These are phyloP conservation scores for Pleurotus citrinopileatus DNA, from an alignment of 768 basidiomycete genomes.

Conservation along the genomic window DNA sequence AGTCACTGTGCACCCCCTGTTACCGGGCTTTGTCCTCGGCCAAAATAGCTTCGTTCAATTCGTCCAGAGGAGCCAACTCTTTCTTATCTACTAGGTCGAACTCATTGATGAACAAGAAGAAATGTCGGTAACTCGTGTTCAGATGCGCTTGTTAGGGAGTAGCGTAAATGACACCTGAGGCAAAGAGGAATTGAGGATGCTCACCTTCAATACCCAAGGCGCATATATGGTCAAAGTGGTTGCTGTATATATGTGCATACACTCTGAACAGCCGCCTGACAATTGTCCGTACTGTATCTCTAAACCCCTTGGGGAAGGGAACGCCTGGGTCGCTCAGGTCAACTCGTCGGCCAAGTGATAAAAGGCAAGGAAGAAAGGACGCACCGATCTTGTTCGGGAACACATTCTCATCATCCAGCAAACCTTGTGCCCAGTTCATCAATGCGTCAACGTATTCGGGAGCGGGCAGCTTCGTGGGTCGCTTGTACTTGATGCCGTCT, in stretches of 20 bases:
- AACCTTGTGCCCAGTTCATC: constrained; percentile 97
- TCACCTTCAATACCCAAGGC: constrained; percentile 96
- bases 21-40: constrained; percentile 48
- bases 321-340: constrained; percentile 66
- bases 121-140: constrained; percentile 98
- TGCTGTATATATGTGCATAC: constrained; percentile 98
- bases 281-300: constrained; percentile 88
- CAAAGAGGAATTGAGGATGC: constrained; percentile 13
- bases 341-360: constrained; percentile 11
- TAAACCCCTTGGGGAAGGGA: constrained; percentile 87
- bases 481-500: constrained; percentile 83
- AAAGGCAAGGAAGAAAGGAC: constrained; percentile 9
- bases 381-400: constrained; percentile 96
- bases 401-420: constrained; percentile 87
- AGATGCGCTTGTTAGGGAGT: constrained; percentile 69
- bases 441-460: constrained; percentile 96
- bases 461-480: constrained; percentile 90
- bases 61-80: constrained; percentile 91
- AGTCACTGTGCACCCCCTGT: constrained; percentile 1
- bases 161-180: not conserved
- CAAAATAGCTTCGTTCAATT: constrained; percentile 89
- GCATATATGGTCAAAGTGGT: constrained; percentile 98
- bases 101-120: constrained; percentile 97
- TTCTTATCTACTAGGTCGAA: constrained; percentile 96
- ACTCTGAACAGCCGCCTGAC: constrained; percentile 92